Evolutionary conservation across 1,139 yeast genomes (phyloP), one percentile per base, ranked within the genome.

Genomic region (Candida neerlandica): DNA sequence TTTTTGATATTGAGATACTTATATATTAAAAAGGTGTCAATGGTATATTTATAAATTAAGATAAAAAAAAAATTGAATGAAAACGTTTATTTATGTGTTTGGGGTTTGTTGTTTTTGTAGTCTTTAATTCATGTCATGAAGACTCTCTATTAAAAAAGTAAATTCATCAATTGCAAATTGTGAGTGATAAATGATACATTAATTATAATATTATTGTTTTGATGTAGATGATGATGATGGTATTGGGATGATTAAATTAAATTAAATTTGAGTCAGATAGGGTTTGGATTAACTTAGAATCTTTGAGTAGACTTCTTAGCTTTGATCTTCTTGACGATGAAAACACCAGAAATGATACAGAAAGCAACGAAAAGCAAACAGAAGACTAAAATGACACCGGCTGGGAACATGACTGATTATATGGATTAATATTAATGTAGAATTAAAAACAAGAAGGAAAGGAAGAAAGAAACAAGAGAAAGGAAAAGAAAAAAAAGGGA

Each of bases 361-460:
- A 64, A 65, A 55, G 77, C 78, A 62, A 68, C 69, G 68, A 75
- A 75, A 53, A 76, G 54, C 60, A 76, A 72, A 58, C 73, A 75
- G 66, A 76, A 76, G 58, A 76, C 81, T 63, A 76, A 68, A 62
- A 76, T 76, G 71, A 76, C 81, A 71, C 81, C 81, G 43, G 80
- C 64, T 64, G 81, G 81, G 53, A 76, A 71, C 81, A 76, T 76
- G 61, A 57, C 64, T 32, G 38, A 34, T 38, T 19, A 23, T 5
- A 30, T 35, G 14, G 26, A 23, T 7, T 23, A 23, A 23, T 10
- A 7, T 23, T 23, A 23, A 23, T 10, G 27, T 23, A 7, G 7
- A 23, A 23, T 2, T 10, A 23, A 23, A 5, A 21, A 6, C 23
- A 23, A 11, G 15, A 33, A 21, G 10, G 11, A 23, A 15, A 26